Percentiles rank a stretch among this genome's conserved stretches.
phyloP scores from a whole-genome alignment of 1,284 basidiomycete genomes.

The Sporisorium sorghi region DNA sequence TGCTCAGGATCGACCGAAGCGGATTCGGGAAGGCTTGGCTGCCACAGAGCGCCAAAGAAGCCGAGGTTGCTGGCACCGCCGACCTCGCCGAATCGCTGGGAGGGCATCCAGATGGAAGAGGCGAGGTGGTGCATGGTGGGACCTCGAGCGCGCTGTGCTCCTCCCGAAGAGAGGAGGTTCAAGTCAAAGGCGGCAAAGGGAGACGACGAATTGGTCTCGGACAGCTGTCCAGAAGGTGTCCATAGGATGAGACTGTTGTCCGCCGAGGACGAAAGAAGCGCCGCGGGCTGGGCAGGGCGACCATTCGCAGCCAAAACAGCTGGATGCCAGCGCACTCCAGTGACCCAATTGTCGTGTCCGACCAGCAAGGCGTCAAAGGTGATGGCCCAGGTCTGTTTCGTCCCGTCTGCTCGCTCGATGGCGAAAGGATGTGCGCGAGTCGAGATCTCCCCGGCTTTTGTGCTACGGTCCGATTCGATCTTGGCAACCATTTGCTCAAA shows the following conservation, averaged over 20 bases:
- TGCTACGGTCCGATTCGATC: slow-evolving; percentile 54
- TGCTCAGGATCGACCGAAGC: not conserved
- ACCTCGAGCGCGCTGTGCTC: slow-evolving; percentile 56
- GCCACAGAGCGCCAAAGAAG: slow-evolving; percentile 65
- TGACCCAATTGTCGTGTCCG: slow-evolving; percentile 67
- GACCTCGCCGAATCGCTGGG: slow-evolving; percentile 65
- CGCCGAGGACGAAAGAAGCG: slow-evolving; percentile 63
- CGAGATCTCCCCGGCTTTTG: slow-evolving; percentile 47
- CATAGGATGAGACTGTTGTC: slow-evolving; percentile 68
- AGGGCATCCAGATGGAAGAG: slow-evolving; percentile 63
- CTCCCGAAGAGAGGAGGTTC: slow-evolving; percentile 70
- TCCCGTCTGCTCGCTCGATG: slow-evolving; percentile 7
- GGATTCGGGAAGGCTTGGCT: slow-evolving; percentile 16
- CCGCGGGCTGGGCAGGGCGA: slow-evolving; percentile 49
- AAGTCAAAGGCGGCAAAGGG: slow-evolving; percentile 69
- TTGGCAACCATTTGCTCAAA: slow-evolving; percentile 62
- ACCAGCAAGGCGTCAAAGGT: slow-evolving; percentile 65
- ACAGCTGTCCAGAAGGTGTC: slow-evolving; percentile 49
- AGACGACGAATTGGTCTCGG: not conserved
- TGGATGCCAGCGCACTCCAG: slow-evolving; percentile 62
- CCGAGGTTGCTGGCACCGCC: slow-evolving; percentile 64
- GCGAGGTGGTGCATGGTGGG: slow-evolving; percentile 42
- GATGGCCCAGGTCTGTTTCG: slow-evolving; percentile 47
- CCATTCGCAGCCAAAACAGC: not conserved
- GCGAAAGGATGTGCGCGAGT: slow-evolving; percentile 48